phyloP scores from a whole-genome alignment of 140 eudicot species.

The Anethum foeniculum region DNA sequence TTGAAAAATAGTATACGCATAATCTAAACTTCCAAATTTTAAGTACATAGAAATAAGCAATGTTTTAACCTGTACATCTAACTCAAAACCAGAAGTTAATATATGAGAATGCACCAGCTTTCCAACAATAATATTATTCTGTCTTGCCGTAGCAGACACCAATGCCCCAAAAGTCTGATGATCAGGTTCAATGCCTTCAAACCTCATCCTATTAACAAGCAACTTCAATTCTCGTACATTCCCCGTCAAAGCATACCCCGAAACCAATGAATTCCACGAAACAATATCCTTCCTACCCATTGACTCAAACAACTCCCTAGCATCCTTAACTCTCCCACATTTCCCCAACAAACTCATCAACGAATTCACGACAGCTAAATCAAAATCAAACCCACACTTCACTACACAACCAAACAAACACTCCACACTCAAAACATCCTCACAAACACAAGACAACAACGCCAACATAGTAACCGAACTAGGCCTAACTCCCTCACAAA shows the following conservation, averaged over 20 bases:
- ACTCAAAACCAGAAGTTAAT: conserved; percentile 42
- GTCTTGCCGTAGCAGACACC: conserved; percentile 42
- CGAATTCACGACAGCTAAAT: conserved; percentile 45
- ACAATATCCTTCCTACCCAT: conserved; percentile 50
- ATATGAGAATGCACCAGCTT: conserved; percentile 58
- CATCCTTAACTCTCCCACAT: conserved; percentile 49
- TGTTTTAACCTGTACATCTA: conserved; percentile 49
- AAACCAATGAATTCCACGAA: conserved; percentile 79
- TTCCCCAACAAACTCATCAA: conserved; percentile 57
- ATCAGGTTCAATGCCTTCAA: conserved; percentile 52
- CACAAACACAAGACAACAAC: conserved; percentile 47
- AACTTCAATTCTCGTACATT: conserved; percentile 28
- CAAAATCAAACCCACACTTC: conserved; percentile 35
- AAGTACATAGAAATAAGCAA: conserved; percentile 58
- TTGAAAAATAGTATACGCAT: conserved; percentile 47
- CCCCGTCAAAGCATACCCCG: conserved; percentile 49
- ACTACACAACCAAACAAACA: conserved; percentile 52
- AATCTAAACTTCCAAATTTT: conserved; percentile 36
- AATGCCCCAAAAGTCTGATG: conserved; percentile 59
- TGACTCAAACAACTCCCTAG: conserved; percentile 49
- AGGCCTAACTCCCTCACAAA: conserved; percentile 49
- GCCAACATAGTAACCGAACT: conserved; percentile 62
- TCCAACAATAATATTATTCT: conserved; percentile 29
- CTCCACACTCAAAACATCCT: conserved; percentile 25
- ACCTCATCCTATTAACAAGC: conserved; percentile 43